Evolutionary conservation across 129 eudicot species (phyloP).

Genomic region (Daucus carota): DNA sequence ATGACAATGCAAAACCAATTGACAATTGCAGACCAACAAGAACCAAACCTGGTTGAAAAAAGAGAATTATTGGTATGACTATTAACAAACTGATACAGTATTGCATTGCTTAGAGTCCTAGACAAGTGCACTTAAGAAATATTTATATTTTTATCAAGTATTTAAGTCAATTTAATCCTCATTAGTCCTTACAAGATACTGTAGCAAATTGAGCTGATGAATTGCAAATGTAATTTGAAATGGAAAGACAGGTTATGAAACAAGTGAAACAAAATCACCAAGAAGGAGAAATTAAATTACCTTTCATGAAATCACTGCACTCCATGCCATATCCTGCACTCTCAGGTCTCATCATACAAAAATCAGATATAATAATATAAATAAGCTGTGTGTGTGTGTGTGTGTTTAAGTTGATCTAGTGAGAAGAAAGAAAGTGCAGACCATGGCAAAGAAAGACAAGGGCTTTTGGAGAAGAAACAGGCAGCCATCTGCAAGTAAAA

Average conservation of each 20-base stretch:
- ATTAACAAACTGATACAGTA: not conserved
- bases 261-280: not conserved
- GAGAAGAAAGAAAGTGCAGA: conserved; percentile 15
- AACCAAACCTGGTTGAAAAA: not conserved
- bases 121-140: not conserved
- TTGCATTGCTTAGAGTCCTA: not conserved
- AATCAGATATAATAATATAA: not conserved
- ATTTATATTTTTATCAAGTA: too few relatives aligned
- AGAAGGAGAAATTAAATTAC: conserved; percentile 11
- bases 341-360: conserved; percentile 3
- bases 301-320: conserved; percentile 96
- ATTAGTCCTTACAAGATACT: not conserved
- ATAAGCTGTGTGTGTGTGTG: too few relatives aligned
- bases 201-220: not conserved
- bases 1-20: not conserved
- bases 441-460: conserved; percentile 99
- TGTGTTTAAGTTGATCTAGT: not conserved
- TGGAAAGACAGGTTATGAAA: not conserved
- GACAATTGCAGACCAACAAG: not conserved
- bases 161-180: not conserved
- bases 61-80: not conserved
- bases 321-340: conserved; percentile 99
- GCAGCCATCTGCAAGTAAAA: conserved; percentile 96
- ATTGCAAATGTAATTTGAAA: not conserved
- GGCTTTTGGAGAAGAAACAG: conserved; percentile 82